These are phyloP conservation scores for Fusarium lateritium DNA, from an alignment of 2,329 filamentous ascomycete species.

Conservation along the genomic window DNA sequence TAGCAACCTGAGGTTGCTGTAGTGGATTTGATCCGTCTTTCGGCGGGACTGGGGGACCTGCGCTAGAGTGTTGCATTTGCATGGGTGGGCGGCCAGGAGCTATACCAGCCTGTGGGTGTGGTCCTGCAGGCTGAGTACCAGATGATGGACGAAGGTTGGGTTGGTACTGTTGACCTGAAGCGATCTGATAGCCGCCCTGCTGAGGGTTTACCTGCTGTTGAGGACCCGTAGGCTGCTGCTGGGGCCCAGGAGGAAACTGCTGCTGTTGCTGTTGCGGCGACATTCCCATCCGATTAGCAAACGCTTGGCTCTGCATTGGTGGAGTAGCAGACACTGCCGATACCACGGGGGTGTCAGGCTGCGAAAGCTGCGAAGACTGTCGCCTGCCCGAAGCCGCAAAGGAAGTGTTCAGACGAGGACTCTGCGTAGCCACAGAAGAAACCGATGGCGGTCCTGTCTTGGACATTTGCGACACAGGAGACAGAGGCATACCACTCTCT, in stretches of 20 bases:
- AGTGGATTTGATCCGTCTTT: slow-evolving; percentile 24
- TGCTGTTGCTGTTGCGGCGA: slow-evolving; percentile 34
- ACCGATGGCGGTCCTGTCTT: slow-evolving; percentile 45
- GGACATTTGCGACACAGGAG: slow-evolving; percentile 46
- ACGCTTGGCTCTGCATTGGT: slow-evolving; percentile 31
- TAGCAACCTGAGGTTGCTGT: slow-evolving; percentile 21
- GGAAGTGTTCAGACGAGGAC: slow-evolving; percentile 41
- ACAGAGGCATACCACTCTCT: slow-evolving; percentile 37
- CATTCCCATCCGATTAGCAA: slow-evolving; percentile 27
- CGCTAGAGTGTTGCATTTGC: slow-evolving; percentile 33
- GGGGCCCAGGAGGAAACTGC: slow-evolving; percentile 24
- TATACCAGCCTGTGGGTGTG: slow-evolving; percentile 28
- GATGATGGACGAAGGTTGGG: slow-evolving; percentile 16
- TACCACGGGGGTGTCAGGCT: slow-evolving; percentile 26
- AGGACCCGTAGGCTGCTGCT: slow-evolving; percentile 18
- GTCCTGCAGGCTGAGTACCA: slow-evolving; percentile 26
- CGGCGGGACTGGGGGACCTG: slow-evolving; percentile 28
- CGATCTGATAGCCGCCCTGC: slow-evolving; percentile 28
- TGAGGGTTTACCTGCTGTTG: slow-evolving; percentile 3
- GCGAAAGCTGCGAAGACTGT: slow-evolving; percentile 37
- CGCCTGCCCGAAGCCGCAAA: slow-evolving; percentile 20
- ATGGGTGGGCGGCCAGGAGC: slow-evolving; percentile 28
- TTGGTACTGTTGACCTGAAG: slow-evolving; percentile 32
- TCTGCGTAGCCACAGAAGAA: slow-evolving; percentile 47
- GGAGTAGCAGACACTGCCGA: slow-evolving; percentile 34